Conservation (phyloP, 257 asterid species). For the Solanum chilense region DNA sequence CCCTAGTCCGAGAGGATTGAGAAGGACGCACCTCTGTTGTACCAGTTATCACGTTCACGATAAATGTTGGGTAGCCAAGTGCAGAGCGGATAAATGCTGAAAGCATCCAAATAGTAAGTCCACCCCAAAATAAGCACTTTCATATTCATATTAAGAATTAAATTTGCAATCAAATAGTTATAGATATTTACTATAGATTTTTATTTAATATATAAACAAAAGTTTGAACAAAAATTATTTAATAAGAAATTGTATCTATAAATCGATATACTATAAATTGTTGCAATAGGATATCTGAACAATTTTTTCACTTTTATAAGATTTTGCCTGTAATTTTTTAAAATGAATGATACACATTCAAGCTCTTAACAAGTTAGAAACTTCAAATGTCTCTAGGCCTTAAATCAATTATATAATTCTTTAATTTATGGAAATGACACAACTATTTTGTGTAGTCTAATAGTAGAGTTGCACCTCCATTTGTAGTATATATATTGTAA, state of each 20-base stretch:
- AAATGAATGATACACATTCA: background rate
- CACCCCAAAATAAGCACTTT: too few species aligned
- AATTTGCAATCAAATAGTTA: background rate
- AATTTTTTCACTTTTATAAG: background rate
- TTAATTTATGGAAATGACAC: background rate
- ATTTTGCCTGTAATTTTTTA: background rate
- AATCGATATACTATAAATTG: too few species aligned
- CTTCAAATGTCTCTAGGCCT: background rate
- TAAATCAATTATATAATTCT: background rate
- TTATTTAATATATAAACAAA: background rate
- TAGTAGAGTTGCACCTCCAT: background rate
- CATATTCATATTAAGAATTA: too few species aligned
- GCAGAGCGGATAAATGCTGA: too few species aligned
- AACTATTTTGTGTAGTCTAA: background rate
- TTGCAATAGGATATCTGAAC: too few species aligned
- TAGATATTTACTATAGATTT: too few species aligned
- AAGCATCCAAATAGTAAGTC: too few species aligned
- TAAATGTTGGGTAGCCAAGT: background rate
- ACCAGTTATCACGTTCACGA: too few species aligned
- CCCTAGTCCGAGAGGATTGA: background rate
- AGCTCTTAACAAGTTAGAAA: background rate
- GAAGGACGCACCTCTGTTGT: background rate
- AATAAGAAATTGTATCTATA: too few species aligned
- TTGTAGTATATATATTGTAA: background rate
- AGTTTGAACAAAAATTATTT: too few species aligned